phyloP scores from a whole-genome alignment of 1,284 basidiomycete species.

The Marasmius fiardii region DNA sequence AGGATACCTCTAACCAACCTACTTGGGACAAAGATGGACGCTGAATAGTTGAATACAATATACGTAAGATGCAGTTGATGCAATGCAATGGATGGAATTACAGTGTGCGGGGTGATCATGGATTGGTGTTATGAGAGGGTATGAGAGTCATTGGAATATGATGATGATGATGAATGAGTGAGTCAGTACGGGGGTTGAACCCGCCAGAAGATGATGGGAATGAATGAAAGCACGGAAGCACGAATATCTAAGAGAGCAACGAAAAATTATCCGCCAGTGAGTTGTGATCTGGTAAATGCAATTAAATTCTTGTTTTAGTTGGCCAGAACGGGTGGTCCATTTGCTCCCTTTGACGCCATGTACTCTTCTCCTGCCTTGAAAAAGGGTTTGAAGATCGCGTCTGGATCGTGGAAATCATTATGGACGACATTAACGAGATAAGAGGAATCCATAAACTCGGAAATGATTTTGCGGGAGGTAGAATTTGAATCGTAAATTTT shows the following conservation, averaged over 20 bases:
- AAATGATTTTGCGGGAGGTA: conserved; percentile 74
- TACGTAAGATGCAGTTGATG: conserved; percentile 41
- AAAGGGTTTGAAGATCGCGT: conserved; percentile 89
- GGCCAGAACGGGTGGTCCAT: conserved; percentile 20
- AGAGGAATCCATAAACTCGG: conserved; percentile 74
- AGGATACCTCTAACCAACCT: too few species aligned
- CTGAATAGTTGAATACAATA: conserved; percentile 14
- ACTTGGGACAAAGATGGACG: conserved; percentile 5
- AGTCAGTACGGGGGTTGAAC: conserved; percentile 71
- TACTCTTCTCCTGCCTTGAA: conserved; percentile 67
- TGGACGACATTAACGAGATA: conserved; percentile 97
- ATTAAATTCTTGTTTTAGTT: conserved; percentile 27
- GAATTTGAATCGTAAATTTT: conserved; percentile 82
- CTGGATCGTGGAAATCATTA: conserved; percentile 88
- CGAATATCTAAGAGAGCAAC: conserved; percentile 14
- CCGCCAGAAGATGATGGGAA: conserved; percentile 32
- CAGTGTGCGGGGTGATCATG: too few species aligned
- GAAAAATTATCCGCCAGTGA: conserved; percentile 18
- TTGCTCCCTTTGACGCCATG: conserved; percentile 33
- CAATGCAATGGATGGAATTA: conserved; percentile 21
- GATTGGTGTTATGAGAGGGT: conserved; percentile 21
- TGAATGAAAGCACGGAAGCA: conserved; percentile 8
- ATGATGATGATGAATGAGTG: conserved; percentile 24
- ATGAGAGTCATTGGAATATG: conserved; percentile 19
- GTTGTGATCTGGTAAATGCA: conserved; percentile 21